Evolutionary conservation across 2,329 filamentous ascomycete species (phyloP).

Genomic region (Arthroderma uncinatum): DNA sequence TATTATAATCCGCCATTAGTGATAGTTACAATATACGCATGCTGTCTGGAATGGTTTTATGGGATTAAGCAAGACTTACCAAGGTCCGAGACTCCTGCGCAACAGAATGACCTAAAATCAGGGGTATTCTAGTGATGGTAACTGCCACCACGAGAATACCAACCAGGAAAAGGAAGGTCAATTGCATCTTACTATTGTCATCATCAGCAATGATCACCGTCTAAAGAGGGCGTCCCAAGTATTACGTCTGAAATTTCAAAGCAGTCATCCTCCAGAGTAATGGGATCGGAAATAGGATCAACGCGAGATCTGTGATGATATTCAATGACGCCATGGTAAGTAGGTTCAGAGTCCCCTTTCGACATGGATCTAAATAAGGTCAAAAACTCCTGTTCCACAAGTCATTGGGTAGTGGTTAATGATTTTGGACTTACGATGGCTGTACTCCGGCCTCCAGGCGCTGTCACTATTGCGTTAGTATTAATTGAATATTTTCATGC

Average conservation of each 20-base stretch:
- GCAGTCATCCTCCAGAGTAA: constrained; percentile 15
- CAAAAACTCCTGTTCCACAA: background rate
- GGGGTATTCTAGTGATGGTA: constrained; percentile 14
- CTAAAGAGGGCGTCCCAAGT: background rate
- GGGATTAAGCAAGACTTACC: constrained; percentile 3
- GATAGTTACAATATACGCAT: background rate
- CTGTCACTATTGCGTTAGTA: background rate
- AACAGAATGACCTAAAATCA: constrained; percentile 11
- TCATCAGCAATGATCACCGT: background rate
- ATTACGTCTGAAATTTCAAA: constrained; percentile 13
- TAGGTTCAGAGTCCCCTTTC: constrained; percentile 12
- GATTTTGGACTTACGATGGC: background rate
- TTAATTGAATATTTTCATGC: background rate
- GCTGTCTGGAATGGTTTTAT: background rate
- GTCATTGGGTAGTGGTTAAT: background rate
- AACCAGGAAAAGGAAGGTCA: constrained; percentile 14
- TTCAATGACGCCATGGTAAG: constrained; percentile 13
- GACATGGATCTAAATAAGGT: constrained; percentile 10
- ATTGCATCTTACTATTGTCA: constrained; percentile 13
- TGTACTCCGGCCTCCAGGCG: constrained; percentile 6
- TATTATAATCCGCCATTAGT: background rate
- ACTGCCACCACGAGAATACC: constrained; percentile 13
- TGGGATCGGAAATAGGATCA: constrained; percentile 16
- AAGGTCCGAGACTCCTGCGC: constrained; percentile 14
- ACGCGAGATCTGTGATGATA: constrained; percentile 14